Conservation (phyloP, 2,329 filamentous ascomycete species). For the Trichoderma sp. region DNA sequence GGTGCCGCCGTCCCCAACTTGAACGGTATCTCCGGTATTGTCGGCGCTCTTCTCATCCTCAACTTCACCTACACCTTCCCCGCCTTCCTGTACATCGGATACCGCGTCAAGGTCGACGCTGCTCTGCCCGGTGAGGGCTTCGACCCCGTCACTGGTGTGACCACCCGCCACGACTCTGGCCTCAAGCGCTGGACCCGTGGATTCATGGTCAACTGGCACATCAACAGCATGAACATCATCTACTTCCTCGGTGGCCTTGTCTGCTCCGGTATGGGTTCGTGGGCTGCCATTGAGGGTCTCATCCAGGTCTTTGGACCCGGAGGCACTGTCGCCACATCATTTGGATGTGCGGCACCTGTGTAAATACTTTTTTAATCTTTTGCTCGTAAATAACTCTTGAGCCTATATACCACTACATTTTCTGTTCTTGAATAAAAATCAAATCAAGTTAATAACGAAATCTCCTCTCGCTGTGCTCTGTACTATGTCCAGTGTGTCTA, state of each 20-base stretch:
- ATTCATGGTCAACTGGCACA: slow-evolving; percentile 12
- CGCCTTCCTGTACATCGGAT: slow-evolving; percentile 12
- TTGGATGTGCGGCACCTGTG: slow-evolving; percentile 10
- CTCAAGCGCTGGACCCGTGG: slow-evolving; percentile 6
- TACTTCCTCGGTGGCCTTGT: slow-evolving; percentile 15
- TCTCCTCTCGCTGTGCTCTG: not conserved
- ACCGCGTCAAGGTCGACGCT: not conserved
- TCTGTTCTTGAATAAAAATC: not conserved
- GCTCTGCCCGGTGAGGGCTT: slow-evolving; percentile 11
- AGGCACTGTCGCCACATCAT: slow-evolving; percentile 14
- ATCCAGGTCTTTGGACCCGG: slow-evolving; percentile 8
- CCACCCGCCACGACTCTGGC: slow-evolving; percentile 1
- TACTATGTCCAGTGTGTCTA: not conserved
- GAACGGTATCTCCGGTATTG: slow-evolving; percentile 13
- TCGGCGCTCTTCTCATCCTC: slow-evolving; percentile 14
- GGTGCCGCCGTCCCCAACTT: slow-evolving; percentile 13
- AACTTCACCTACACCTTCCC: slow-evolving; percentile 18
- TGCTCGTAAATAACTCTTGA: slow-evolving; percentile 11
- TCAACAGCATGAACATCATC: slow-evolving; percentile 3
- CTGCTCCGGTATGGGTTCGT: slow-evolving; percentile 6
- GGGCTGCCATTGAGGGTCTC: slow-evolving; percentile 7
- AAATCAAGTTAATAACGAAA: not conserved
- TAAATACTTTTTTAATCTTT: slow-evolving; percentile 12
- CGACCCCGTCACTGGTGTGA: slow-evolving; percentile 4
- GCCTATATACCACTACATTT: slow-evolving; percentile 9